Conservation (phyloP, 306 rosid species). For the Rosa persica region DNA sequence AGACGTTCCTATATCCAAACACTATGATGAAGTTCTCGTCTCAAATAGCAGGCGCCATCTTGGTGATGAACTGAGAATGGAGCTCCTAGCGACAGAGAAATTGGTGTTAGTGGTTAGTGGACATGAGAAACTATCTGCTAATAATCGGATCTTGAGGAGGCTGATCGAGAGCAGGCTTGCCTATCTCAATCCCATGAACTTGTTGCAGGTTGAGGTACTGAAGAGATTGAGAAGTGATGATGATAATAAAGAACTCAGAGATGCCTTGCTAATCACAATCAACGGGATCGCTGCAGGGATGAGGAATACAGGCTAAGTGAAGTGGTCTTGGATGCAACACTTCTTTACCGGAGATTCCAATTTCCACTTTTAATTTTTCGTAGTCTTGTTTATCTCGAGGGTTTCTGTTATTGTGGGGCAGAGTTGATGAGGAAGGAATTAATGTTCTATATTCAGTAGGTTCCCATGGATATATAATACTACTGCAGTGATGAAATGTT, state of each 20-base stretch:
- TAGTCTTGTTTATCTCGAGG: background rate
- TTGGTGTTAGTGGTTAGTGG: constrained; percentile 71
- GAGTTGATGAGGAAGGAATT: background rate
- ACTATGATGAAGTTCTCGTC: constrained; percentile 93
- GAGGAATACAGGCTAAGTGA: constrained; percentile 82
- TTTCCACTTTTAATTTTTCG: background rate
- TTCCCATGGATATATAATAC: background rate
- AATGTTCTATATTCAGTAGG: background rate
- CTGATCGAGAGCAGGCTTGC: constrained; percentile 88
- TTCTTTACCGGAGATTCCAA: background rate
- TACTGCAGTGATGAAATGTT: background rate
- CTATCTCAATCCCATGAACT: constrained; percentile 84
- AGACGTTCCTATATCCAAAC: constrained; percentile 80
- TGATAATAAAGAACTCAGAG: constrained; percentile 69
- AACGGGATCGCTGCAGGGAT: constrained; percentile 97
- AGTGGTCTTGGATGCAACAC: constrained; percentile 7
- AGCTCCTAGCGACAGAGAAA: constrained; percentile 66
- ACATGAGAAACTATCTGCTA: constrained; percentile 73
- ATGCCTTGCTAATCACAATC: constrained; percentile 87
- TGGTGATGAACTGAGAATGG: constrained; percentile 60
- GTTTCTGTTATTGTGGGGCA: constrained; percentile 2
- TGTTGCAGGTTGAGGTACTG: constrained; percentile 90
- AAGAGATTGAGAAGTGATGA: constrained; percentile 79
- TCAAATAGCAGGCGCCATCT: constrained; percentile 61
- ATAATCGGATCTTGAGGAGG: constrained; percentile 82